These are phyloP conservation scores for Mimosa bimucronata DNA, from an alignment of 306 rosid species.

Conservation along the genomic window DNA sequence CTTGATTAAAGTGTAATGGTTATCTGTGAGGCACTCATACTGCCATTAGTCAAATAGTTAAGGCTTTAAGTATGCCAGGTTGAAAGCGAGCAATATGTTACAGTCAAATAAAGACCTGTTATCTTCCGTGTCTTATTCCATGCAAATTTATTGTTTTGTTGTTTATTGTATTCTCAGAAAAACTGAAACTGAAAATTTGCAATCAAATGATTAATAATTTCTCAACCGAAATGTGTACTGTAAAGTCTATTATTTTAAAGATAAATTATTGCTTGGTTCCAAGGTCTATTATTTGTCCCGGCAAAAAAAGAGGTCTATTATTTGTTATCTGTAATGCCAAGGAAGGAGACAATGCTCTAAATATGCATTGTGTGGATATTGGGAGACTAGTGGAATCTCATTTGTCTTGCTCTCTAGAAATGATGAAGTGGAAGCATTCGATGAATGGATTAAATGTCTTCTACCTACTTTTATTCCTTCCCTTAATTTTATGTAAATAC, in stretches of 20 bases:
- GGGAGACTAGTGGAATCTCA: no score
- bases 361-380: not conserved
- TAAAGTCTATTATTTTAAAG: not conserved
- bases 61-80: not conserved
- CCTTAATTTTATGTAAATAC: no score
- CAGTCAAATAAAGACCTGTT: not conserved
- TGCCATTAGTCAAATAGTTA: not conserved
- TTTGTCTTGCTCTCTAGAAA: no score
- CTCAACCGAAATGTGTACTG: not conserved
- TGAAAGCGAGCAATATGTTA: not conserved
- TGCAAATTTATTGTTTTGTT: not conserved
- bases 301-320: no score
- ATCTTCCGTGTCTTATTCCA: not conserved
- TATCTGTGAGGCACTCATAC: not conserved
- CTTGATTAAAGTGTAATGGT: not conserved
- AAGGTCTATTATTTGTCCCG: not conserved
- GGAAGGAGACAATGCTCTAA: not conserved
- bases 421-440: no score
- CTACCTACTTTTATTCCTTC: no score
- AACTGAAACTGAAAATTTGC: not conserved
- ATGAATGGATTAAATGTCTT: no score
- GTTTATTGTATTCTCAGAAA: not conserved
- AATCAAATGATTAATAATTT: not conserved
- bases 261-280: not conserved
- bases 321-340: not conserved